These are phyloP conservation scores for Saccharomycopsis malanga DNA, from an alignment of 805 yeast genomes.

Conservation along the genomic window DNA sequence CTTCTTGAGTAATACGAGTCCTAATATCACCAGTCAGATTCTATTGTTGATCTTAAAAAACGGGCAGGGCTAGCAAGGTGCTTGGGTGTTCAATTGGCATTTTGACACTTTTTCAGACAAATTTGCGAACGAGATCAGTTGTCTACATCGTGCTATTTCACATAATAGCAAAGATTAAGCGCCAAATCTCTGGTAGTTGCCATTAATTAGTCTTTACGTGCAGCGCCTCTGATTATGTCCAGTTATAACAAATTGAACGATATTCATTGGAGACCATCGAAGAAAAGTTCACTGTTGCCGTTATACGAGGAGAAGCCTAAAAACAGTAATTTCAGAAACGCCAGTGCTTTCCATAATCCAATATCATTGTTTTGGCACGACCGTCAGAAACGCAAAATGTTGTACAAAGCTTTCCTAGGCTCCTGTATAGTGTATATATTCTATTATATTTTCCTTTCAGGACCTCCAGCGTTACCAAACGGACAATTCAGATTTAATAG, in stretches of 20 bases:
- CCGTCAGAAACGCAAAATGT: slow-evolving; percentile 30
- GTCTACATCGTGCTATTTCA: no score
- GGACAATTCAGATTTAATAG: no score
- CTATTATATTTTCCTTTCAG: slow-evolving; percentile 28
- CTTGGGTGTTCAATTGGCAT: no score
- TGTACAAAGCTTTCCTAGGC: slow-evolving; percentile 37
- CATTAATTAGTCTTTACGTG: no score
- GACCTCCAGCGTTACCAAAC: slow-evolving; percentile 9
- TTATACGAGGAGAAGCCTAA: slow-evolving; percentile 47
- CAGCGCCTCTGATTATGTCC: background rate
- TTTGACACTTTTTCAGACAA: no score
- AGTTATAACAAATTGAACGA: background rate
- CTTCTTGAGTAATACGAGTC: no score
- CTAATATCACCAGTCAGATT: no score
- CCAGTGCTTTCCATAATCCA: background rate
- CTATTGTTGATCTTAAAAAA: no score
- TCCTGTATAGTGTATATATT: slow-evolving; percentile 37
- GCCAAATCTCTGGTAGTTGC: no score
- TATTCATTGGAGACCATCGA: slow-evolving; percentile 10
- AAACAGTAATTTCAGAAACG: background rate
- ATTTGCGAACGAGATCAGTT: no score
- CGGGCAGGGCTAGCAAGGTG: no score
- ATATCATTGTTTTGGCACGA: slow-evolving; percentile 14
- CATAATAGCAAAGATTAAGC: no score
- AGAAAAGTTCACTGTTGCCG: slow-evolving; percentile 31